Base-by-base conservation (phyloP, 1,284 basidiomycete species). In the Kalmanozyma brasiliensis region DNA sequence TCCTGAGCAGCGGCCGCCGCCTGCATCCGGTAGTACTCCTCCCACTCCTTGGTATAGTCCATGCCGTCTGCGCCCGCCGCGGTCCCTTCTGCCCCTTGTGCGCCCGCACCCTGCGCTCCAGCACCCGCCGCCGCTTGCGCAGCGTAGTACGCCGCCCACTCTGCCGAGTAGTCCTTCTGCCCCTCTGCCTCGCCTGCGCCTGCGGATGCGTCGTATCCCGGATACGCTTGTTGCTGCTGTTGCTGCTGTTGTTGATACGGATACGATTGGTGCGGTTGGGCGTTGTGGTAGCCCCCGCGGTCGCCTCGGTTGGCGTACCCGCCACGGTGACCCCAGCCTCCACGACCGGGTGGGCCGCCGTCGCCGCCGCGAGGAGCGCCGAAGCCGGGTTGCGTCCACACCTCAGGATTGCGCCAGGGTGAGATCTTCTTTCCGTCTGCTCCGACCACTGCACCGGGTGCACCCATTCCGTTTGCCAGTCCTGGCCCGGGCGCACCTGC, bases 41-140 rank as follows among this genome's bases (percentile, higher is more conserved):
- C 78, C 79, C 79, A 81, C 42, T 81, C 78, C 56, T 81, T 81
- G 17, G 74, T 66, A 46, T 81, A 81, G 49, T 81, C 79, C 26
- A 57, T 53, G 13, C 29, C 37, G 52, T 52, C 34, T 26, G 46
- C 29, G 13, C 45, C 56, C 19, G 46, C 52, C 8, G 43, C 60
- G 23, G 52, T 49, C 17, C 68, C 45, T 14, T 57, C 65, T 0
- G 51, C 34, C 10, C 24, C 48, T 11, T 20, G 42, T 19, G 20
- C 44, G 4, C 6, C 36, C n/a, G 6, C 36, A 37, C 17, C 20
- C 38, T 11, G 59, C 34, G 34, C 61, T 0, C 51, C n/a, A n/a
- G n/a, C n/a, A n/a, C n/a, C 53, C 9, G 60, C 55, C 0, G 70
- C 76, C 2, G 71, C 73, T 22, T 77, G 72, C 7, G 71, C 72